Percentiles rank a stretch among this genome's conserved stretches.
phyloP scores from a whole-genome alignment of 495 filamentous ascomycete species.

The Wilcoxina mikolae region DNA sequence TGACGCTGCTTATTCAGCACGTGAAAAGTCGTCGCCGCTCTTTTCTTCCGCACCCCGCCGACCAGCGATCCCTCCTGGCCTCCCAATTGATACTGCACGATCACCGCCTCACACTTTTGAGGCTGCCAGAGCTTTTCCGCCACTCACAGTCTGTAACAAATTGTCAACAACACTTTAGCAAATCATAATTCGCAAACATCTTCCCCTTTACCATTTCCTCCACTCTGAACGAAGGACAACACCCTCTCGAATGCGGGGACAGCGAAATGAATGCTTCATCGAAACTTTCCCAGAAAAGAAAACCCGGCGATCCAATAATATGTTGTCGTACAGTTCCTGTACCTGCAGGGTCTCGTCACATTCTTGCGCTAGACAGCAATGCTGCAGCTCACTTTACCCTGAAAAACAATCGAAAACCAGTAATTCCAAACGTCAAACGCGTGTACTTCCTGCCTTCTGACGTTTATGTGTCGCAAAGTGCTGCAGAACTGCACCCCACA shows the following conservation, averaged over 20 bases:
- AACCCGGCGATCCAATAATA: not conserved
- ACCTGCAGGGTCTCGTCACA: not conserved
- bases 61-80: not conserved
- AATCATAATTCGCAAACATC: not conserved
- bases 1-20: not conserved
- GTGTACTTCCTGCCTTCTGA: no score
- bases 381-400: not conserved
- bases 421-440: no score
- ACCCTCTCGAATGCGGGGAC: no score
- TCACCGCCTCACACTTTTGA: not conserved
- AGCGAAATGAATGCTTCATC: not conserved
- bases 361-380: not conserved
- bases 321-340: not conserved
- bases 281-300: no score
- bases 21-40: not conserved
- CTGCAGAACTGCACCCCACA: no score
- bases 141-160: not conserved
- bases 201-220: not conserved
- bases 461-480: no score
- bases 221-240: no score
- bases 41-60: not conserved
- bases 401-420: no score
- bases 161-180: not conserved
- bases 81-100: not conserved
- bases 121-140: not conserved